These are phyloP conservation scores for Flammula alnicola DNA, from an alignment of 1,284 basidiomycete species.

Conservation along the genomic window DNA sequence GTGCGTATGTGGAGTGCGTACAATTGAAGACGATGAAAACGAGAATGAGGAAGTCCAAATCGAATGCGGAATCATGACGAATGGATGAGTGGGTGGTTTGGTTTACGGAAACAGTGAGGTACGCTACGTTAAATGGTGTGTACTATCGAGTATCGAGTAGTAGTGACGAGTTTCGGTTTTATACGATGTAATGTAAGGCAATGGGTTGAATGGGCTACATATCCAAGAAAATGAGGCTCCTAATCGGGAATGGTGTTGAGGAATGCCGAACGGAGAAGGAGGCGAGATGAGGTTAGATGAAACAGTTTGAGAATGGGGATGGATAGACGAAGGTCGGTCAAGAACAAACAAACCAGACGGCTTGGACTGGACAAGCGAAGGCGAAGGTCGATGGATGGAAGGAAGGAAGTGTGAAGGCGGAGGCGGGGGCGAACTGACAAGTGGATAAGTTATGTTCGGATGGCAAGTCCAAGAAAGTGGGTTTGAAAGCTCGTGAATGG, in stretches of 20 bases:
- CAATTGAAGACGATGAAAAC: no score
- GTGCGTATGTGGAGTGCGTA: no score
- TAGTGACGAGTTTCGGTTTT: neutral
- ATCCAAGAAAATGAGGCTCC: neutral
- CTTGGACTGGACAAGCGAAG: neutral
- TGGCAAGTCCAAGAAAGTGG: constrained; percentile 1
- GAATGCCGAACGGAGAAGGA: no score
- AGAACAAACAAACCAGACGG: neutral
- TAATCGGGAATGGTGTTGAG: neutral
- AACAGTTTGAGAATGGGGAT: no score
- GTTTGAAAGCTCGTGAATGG: neutral
- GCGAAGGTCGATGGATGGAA: neutral
- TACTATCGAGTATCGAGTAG: neutral
- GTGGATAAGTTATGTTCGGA: neutral
- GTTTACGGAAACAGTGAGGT: no score
- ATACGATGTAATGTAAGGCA: neutral
- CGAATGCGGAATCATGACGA: no score
- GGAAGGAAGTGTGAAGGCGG: no score
- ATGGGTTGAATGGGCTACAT: neutral
- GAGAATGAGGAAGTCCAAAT: no score
- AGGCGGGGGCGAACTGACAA: neutral
- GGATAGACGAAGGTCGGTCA: no score
- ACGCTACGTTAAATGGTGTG: no score
- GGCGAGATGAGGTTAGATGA: no score
- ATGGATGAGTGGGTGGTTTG: no score